Conservation (phyloP, 202 grass and related monocot species). For the Eragrostis tef region DNA sequence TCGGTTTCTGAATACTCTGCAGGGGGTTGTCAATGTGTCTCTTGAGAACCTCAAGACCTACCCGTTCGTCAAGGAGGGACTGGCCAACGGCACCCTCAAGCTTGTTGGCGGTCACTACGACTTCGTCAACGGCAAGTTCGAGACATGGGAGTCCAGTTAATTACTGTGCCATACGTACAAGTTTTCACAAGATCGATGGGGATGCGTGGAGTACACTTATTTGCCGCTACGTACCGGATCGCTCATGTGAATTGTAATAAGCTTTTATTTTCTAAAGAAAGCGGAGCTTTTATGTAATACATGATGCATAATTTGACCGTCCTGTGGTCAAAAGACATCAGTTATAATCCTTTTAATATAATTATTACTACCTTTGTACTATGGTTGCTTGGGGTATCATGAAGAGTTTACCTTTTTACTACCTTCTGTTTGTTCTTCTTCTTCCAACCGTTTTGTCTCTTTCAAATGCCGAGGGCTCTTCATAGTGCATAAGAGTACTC, state of each 20-base stretch:
- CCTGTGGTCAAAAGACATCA: slow-evolving; percentile 44
- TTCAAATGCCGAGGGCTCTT: too few relatives aligned
- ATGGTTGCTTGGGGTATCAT: background rate
- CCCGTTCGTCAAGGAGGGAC: slow-evolving; percentile 74
- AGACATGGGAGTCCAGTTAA: slow-evolving; percentile 43
- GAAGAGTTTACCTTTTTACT: slow-evolving; percentile 18
- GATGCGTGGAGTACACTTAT: slow-evolving; percentile 31
- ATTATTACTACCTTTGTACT: background rate
- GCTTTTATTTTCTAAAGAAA: background rate
- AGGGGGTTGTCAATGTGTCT: slow-evolving; percentile 81
- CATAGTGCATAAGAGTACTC: too few relatives aligned
- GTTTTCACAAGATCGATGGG: slow-evolving; percentile 30
- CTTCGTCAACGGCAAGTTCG: slow-evolving; percentile 67
- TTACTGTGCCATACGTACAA: background rate
- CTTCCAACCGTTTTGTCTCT: background rate
- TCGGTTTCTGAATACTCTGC: slow-evolving; percentile 17
- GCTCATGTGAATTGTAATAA: slow-evolving; percentile 51
- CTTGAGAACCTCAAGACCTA: slow-evolving; percentile 78
- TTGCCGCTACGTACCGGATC: slow-evolving; percentile 3
- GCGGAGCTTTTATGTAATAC: slow-evolving; percentile 1
- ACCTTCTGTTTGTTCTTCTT: background rate
- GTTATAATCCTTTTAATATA: slow-evolving; percentile 35
- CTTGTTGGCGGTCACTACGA: slow-evolving; percentile 79
- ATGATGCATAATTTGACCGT: slow-evolving; percentile 45
- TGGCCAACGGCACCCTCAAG: slow-evolving; percentile 68